Evolutionary conservation across 2,329 filamentous ascomycete species (phyloP).

Genomic region (Botrytis paeoniae): DNA sequence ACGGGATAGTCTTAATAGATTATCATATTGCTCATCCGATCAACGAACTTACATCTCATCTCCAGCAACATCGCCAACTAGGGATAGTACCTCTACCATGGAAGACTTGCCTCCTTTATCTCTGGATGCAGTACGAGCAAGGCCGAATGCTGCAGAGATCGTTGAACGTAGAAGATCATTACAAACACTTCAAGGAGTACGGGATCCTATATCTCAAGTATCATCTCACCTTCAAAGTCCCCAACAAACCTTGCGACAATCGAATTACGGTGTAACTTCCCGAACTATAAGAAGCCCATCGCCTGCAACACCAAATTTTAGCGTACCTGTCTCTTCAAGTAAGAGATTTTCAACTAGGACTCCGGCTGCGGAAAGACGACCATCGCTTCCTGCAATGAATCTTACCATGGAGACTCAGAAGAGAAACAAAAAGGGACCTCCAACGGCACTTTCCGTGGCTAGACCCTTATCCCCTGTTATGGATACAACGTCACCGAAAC

Average conservation of each 20-base stretch:
- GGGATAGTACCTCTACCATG: conserved; percentile 48
- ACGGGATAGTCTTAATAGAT: conserved; percentile 54
- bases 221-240: conserved; percentile 27
- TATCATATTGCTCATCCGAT: conserved; percentile 59
- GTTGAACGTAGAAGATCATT: conserved; percentile 36
- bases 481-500: conserved; percentile 25
- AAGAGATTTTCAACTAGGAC: conserved; percentile 26
- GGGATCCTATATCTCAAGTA: conserved; percentile 26
- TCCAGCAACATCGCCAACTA: conserved; percentile 55
- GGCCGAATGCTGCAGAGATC: conserved; percentile 33
- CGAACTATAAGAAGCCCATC: conserved; percentile 22
- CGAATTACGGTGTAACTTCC: conserved; percentile 26
- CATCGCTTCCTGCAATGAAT: conserved; percentile 15
- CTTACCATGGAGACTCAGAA: conserved; percentile 20
- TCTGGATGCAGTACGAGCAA: conserved; percentile 26
- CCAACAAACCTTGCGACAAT: conserved; percentile 21
- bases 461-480: conserved; percentile 27
- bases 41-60: conserved; percentile 60
- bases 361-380: conserved; percentile 15
- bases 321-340: conserved; percentile 33
- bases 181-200: conserved; percentile 31
- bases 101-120: conserved; percentile 28
- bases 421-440: conserved; percentile 25
- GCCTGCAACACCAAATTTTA: conserved; percentile 35
- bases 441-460: conserved; percentile 23